phyloP scores from a whole-genome alignment of 768 basidiomycete species.

The Suillus lakei region DNA sequence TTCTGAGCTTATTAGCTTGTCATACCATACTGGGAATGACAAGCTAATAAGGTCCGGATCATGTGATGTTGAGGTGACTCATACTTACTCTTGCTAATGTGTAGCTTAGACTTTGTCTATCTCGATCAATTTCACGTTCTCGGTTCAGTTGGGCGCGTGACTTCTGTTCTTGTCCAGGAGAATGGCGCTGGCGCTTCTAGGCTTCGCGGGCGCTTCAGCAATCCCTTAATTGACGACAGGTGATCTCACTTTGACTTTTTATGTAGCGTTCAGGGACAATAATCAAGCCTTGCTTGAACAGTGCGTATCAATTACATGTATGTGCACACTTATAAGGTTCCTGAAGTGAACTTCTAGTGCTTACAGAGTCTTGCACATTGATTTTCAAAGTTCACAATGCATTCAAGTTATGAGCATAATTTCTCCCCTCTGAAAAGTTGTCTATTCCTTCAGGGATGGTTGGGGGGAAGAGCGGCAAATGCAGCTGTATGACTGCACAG shows the following conservation, averaged over 20 bases:
- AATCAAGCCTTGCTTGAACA: neutral
- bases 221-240: neutral
- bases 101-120: too few species aligned
- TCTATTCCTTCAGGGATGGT: neutral
- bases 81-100: too few species aligned
- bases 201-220: neutral
- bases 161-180: neutral
- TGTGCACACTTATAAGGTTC: neutral
- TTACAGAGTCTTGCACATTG: neutral
- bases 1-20: too few species aligned
- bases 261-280: neutral
- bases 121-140: neutral
- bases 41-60: too few species aligned
- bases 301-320: neutral
- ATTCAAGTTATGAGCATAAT: neutral
- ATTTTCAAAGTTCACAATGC: neutral
- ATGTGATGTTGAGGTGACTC: too few species aligned
- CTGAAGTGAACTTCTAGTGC: neutral
- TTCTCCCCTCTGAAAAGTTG: neutral
- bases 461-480: too few species aligned
- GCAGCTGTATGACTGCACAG: too few species aligned
- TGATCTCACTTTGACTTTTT: neutral
- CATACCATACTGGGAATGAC: too few species aligned
- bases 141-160: neutral
- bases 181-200: neutral